phyloP scores from a whole-genome alignment of 2,329 filamentous ascomycete species.

The Drechslerella coelobrocha region DNA sequence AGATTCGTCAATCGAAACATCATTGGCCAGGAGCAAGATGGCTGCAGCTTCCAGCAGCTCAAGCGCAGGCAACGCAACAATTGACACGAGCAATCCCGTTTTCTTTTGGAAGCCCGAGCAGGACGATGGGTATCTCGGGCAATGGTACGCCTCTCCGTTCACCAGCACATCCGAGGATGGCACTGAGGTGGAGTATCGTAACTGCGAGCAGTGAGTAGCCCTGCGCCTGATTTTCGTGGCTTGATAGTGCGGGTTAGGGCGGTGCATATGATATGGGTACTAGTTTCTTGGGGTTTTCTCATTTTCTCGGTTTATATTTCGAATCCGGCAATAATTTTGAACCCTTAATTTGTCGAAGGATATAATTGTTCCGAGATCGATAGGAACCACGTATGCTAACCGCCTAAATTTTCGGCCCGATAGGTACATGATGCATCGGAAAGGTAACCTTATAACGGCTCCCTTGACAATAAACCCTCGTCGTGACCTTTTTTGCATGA shows the following conservation, averaged over 20 bases:
- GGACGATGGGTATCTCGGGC: slow-evolving; percentile 66
- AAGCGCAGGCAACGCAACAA: slow-evolving; percentile 37
- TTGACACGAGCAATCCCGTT: slow-evolving; percentile 45
- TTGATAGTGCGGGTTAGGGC: slow-evolving; percentile 8
- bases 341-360: background rate
- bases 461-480: background rate
- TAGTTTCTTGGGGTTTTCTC: background rate
- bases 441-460: slow-evolving; percentile 32
- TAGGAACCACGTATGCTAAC: slow-evolving; percentile 1
- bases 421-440: slow-evolving; percentile 50
- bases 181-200: slow-evolving; percentile 59
- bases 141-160: slow-evolving; percentile 68
- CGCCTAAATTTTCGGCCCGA: background rate
- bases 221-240: slow-evolving; percentile 8
- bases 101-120: slow-evolving; percentile 64
- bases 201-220: slow-evolving; percentile 63
- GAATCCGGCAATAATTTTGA: slow-evolving; percentile 41
- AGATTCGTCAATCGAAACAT: background rate
- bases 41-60: slow-evolving; percentile 32
- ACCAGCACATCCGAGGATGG: slow-evolving; percentile 57
- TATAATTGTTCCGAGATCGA: slow-evolving; percentile 13
- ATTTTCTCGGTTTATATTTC: slow-evolving; percentile 48
- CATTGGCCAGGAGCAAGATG: slow-evolving; percentile 30
- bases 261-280: background rate
- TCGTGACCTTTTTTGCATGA: background rate